Evolutionary conservation across 208 protist genomes (phyloP).

Genomic region (Acanthamoeba rhysodes): DNA sequence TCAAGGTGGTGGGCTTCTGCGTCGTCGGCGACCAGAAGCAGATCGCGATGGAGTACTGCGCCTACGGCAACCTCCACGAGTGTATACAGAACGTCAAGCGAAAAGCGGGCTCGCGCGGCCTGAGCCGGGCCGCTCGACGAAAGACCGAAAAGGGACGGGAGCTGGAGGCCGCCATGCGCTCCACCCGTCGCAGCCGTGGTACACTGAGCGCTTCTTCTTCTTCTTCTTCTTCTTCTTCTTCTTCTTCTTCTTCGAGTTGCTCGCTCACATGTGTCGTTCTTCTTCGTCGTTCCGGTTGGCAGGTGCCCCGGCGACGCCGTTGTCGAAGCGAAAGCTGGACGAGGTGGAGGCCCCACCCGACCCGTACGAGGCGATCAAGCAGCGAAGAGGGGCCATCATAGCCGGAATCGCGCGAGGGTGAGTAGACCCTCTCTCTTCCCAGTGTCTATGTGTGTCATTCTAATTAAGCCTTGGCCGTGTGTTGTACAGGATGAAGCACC

Average conservation of each 20-base stretch:
- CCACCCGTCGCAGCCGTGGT: neutral
- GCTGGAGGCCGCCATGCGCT: neutral
- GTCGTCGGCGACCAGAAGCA: slow-evolving; percentile 3
- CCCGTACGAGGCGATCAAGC: slow-evolving; percentile 12
- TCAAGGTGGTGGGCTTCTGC: slow-evolving; percentile 8
- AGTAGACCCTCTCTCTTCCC: neutral
- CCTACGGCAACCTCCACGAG: slow-evolving; percentile 57
- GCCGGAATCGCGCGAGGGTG: slow-evolving; percentile 25
- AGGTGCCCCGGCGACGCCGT: neutral
- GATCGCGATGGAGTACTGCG: slow-evolving; percentile 69
- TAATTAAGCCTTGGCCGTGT: neutral
- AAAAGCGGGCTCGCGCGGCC: neutral
- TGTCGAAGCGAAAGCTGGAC: neutral
- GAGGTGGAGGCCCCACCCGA: neutral
- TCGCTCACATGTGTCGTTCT: neutral
- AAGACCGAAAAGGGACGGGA: neutral
- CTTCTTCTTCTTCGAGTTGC: neutral
- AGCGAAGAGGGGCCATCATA: neutral
- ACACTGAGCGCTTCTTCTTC: neutral
- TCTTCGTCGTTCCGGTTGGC: neutral
- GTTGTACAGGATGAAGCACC: slow-evolving; percentile 10
- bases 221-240: too few relatives aligned
- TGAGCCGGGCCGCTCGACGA: neutral
- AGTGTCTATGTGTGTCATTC: neutral
- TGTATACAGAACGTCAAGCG: neutral